Evolutionary conservation across 352 stramenopile species (phyloP).

Genomic region (Pythium dissimile): DNA sequence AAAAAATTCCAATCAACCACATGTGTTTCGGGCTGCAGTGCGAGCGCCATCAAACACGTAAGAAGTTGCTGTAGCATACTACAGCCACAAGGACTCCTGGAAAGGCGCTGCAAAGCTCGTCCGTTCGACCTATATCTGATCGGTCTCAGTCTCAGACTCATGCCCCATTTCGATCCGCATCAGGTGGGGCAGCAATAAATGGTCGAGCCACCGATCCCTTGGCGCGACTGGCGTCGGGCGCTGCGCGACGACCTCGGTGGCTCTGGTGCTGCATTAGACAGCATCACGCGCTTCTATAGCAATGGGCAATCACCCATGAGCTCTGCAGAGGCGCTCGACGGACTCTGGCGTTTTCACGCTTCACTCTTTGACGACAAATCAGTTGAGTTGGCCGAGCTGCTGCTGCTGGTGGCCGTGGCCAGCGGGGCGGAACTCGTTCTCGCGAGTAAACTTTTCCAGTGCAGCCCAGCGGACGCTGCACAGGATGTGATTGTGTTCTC

Average conservation of each 20-base stretch:
- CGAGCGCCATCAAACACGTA: too few relatives aligned
- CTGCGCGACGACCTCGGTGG: not conserved
- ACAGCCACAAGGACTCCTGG: too few relatives aligned
- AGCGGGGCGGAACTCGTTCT: conserved; percentile 31
- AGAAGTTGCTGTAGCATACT: too few relatives aligned
- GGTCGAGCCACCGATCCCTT: not conserved
- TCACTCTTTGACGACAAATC: not conserved
- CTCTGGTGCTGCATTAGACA: not conserved
- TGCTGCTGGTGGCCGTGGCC: conserved; percentile 18
- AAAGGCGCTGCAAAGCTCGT: too few relatives aligned
- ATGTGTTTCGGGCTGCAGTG: too few relatives aligned
- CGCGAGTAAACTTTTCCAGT: conserved; percentile 29
- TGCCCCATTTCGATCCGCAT: not conserved
- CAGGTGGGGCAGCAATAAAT: not conserved
- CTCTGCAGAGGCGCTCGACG: not conserved
- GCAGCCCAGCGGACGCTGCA: conserved; percentile 26
- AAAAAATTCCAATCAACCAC: too few relatives aligned
- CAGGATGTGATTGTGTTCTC: conserved; percentile 4
- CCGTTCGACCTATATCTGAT: too few relatives aligned
- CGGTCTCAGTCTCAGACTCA: too few relatives aligned
- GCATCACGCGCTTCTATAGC: conserved; percentile 16
- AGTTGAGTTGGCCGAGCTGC: not conserved
- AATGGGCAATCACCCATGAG: not conserved
- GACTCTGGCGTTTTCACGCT: conserved; percentile 1
- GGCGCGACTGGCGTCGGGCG: conserved; percentile 1